Conservation (phyloP, 2,329 filamentous ascomycete species). For the Botryotinia globosa region DNA sequence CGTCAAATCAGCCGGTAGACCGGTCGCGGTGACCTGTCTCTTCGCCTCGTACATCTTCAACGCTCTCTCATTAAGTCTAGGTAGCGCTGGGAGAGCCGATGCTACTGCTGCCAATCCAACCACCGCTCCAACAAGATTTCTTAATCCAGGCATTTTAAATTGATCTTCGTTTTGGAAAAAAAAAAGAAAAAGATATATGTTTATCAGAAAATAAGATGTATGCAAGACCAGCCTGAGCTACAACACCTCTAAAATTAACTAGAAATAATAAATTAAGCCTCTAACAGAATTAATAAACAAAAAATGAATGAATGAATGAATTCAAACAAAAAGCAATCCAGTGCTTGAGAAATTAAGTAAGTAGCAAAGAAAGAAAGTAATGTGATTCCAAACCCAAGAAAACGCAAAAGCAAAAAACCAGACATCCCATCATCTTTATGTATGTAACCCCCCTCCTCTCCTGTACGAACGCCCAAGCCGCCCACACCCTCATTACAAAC, state of each 20-base stretch:
- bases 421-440: not conserved
- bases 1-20: constrained; percentile 42
- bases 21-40: constrained; percentile 36
- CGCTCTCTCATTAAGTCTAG: constrained; percentile 31
- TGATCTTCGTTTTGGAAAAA: not conserved
- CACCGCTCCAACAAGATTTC: constrained; percentile 32
- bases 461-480: not conserved
- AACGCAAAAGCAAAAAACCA: not conserved
- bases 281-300: constrained; percentile 16
- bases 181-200: not conserved
- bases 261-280: constrained; percentile 14
- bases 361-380: not conserved
- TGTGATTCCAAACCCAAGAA: not conserved
- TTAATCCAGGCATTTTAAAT: constrained; percentile 36
- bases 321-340: constrained; percentile 38
- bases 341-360: constrained; percentile 33
- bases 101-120: constrained; percentile 31
- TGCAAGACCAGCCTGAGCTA: constrained; percentile 38
- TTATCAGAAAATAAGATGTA: constrained; percentile 22
- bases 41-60: constrained; percentile 32
- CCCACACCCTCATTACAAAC: not conserved
- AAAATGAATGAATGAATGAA: constrained; percentile 10
- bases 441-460: not conserved
- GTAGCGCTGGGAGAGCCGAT: constrained; percentile 35
- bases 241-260: constrained; percentile 24